Percentiles rank a stretch among this genome's conserved stretches.
Evolutionary conservation across 2,329 filamentous ascomycete genomes (phyloP).

Genomic region (Fusarium torreyae): DNA sequence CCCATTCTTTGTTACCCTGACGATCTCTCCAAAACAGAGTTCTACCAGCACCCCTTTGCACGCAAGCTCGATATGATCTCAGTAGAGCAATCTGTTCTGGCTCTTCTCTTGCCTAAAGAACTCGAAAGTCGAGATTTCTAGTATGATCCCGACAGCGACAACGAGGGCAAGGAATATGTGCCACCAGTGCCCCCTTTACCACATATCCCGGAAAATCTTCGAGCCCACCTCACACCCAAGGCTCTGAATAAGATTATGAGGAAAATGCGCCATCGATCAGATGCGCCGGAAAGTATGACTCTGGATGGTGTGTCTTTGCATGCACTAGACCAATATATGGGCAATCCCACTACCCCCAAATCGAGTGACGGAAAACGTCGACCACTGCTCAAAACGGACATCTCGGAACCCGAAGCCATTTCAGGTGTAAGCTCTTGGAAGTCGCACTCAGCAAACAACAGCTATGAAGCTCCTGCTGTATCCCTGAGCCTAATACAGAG

Average conservation of each 20-base stretch:
- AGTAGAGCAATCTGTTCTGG: constrained; percentile 51
- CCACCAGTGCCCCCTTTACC: constrained; percentile 51
- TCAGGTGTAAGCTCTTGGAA: constrained; percentile 7
- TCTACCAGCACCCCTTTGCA: constrained; percentile 57
- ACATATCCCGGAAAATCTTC: constrained; percentile 52
- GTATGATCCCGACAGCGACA: constrained; percentile 57
- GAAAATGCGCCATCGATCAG: constrained; percentile 47
- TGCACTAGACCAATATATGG: constrained; percentile 2
- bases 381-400: constrained; percentile 43
- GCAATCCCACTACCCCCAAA: constrained; percentile 9
- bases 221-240: constrained; percentile 43
- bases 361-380: constrained; percentile 26
- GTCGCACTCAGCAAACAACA: constrained; percentile 1
- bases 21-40: constrained; percentile 54
- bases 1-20: constrained; percentile 54
- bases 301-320: constrained; percentile 14
- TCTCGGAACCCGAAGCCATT: constrained; percentile 45
- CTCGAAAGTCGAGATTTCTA: constrained; percentile 55
- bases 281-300: constrained; percentile 16
- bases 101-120: constrained; percentile 55
- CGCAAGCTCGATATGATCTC: constrained; percentile 49
- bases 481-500: neutral
- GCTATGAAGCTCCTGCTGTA: constrained; percentile 2
- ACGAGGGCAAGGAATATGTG: constrained; percentile 45
- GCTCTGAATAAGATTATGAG: constrained; percentile 51